Base-by-base conservation (phyloP, 1,139 yeast species). In the Chernovozyma aurita region DNA sequence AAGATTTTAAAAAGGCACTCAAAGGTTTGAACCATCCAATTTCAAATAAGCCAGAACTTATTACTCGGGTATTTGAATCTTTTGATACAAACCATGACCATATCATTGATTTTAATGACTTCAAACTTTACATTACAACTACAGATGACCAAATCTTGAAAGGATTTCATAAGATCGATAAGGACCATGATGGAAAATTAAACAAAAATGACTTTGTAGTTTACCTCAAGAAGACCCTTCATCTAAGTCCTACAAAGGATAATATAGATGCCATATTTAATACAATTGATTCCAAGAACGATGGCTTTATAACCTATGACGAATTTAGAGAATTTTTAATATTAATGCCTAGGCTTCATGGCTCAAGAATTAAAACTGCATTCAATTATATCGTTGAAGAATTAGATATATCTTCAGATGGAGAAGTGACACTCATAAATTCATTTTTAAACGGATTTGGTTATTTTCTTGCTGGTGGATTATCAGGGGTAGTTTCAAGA, bases 401-500 rank as follows among this genome's bases (percentile, higher is more conserved):
- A 45, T 55, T 76, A 38, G 96, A 87, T 52, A 62, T 88, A 32
- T 78, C 85, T 3, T 78, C 95, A 0, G 97, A 92, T 53, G 96
- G 97, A 53, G 97, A 90, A 61, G 88, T 88, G 40, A 81, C 95
- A 0, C 70, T 88, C 30, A 80, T 84, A 31, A 81, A 78, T 52
- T 95, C 86, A 45, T 75, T 85, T 37, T 64, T 86, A 31, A 80
- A 82, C 52, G 95, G 97, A 24, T 72, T 87, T 45, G 97, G 97
- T 1, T 92, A 79, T 55, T 92, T 92, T 52, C 60, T 88, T 25
- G 95, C 97, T 1, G 98, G 98, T 25, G 98, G 98, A 0, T 61
- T 90, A 24, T 85, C 97, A 0, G 98, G 98, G 2, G 98, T 92
- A 4, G 84, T 92, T 4, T 87, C 97, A n/a, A 78, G 98, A 61